phyloP scores from a whole-genome alignment of 2,329 filamentous ascomycete genomes.

The Ceratocystis destructans region DNA sequence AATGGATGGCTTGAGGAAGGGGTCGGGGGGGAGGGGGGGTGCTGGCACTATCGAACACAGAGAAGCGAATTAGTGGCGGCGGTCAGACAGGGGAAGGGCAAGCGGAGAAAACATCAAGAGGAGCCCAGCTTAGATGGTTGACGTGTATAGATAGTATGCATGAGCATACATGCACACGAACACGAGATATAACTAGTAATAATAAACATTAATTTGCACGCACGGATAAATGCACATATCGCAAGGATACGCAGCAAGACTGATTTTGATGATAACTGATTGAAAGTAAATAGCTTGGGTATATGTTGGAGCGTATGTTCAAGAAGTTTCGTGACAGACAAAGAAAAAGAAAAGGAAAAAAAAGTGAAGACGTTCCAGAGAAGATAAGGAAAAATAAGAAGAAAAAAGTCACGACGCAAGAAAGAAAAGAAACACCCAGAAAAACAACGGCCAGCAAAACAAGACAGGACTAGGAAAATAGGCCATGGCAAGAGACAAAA shows the following conservation, averaged over 20 bases:
- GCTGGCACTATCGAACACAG: not conserved
- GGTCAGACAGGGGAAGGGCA: not conserved
- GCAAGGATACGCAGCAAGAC: not conserved
- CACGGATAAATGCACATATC: not conserved
- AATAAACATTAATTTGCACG: not conserved
- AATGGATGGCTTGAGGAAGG: not conserved
- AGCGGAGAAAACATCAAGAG: not conserved
- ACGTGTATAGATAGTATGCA: not conserved
- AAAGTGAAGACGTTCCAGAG: not conserved
- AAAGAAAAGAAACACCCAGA: not conserved
- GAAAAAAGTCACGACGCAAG: constrained; percentile 20
- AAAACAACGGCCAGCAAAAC: not conserved
- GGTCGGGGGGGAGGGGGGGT: not conserved
- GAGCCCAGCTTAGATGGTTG: not conserved
- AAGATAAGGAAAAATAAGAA: constrained; percentile 19
- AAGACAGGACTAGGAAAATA: not conserved
- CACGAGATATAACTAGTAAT: not conserved
- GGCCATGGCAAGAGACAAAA: not conserved
- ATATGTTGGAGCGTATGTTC: constrained; percentile 6
- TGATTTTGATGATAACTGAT: constrained; percentile 15
- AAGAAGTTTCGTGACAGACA: constrained; percentile 15
- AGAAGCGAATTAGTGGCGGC: not conserved
- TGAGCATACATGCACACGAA: not conserved
- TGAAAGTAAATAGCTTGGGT: constrained; percentile 11
- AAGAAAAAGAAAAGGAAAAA: constrained; percentile 20